Evolutionary conservation across 1,284 basidiomycete genomes (phyloP), one percentile per base, ranked within the genome.

Genomic region (Fereydounia khargensis): DNA sequence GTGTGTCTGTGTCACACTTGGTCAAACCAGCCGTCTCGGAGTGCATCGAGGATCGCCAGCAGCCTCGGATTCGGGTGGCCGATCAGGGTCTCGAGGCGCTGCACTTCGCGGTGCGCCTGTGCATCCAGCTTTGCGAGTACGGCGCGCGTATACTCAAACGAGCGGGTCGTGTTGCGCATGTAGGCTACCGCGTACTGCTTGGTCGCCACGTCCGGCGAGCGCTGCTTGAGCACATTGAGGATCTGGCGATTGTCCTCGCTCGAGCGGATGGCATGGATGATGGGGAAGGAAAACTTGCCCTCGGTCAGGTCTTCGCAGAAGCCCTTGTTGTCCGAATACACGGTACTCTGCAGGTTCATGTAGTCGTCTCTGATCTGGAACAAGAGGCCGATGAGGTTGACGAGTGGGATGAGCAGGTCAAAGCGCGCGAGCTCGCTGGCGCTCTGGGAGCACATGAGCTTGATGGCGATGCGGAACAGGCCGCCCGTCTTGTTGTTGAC

Each of bases 401-500:
- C 89, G 1, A 98, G 82, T 0, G 91, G 91, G 1, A 96, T 37
- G 3, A 48, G 34, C 24, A 52, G 21, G 18, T 57, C 55, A 16
- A 27, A 9, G 20, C 17, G 7, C 7, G 9, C 36, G 9, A 21
- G 11, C 18, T 43, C 43, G 17, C 32, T 13, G 2, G 48, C 44
- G 5, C 52, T 58, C 32, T 68, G 59, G 0, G 89, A 89, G 87
- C 92, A 91, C 90, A 99, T 94, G 24, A 98, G 82, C 76, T 92
- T 96, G 74, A 96, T 83, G 0, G 89, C 91, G 39, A 98, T 85
- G 11, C 94, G 81, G 65, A 98, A 87, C 10, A 98, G 80, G 1
- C 94, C 92, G 0, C 95, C 94, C 0, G 94, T 98, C 77, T 99
- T 94, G 94, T 95, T 89, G 76, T 92, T 89, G 27, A 97, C 92